Base-by-base conservation (phyloP, 768 basidiomycete genomes). In the Lactifluus rugatus region DNA sequence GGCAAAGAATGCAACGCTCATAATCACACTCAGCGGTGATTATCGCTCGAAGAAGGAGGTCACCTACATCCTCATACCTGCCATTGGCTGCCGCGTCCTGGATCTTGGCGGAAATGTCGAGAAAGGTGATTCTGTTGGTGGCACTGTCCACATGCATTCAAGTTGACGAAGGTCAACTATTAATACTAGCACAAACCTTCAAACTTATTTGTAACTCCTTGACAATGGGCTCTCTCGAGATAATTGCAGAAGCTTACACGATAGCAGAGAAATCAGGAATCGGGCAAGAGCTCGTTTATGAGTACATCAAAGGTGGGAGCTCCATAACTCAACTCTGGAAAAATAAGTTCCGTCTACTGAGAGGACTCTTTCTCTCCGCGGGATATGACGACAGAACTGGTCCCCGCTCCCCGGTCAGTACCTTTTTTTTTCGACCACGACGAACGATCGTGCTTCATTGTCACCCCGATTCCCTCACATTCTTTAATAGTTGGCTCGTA, bases 41-140 rank as follows among this genome's bases (percentile, higher is more conserved):
- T 78, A 81, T 65, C 83, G 85, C 60, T 84, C 86, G 44, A 94
- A 93, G 77, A 87, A 89, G 67, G 81, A 87, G 66, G 79, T 86
- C 8, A 83, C 83, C 1, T 80, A 89, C 66, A 74, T 87, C n/a
- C 75, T 91, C 28, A 82, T 92, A 0, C 92, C 92, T 14, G 80
- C 84, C 5, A 78, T 92, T 47, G 93, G 84, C 19, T 75, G 80
- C 60, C 92, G 89, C 68, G 81, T 84, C 31, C 70, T 85, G 21
- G 93, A 94, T 68, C 76, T 95, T 11, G 93, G 93, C 25, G 84
- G 80, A 25, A 91, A 94, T 68, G 76, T 93, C 32, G 89, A 93
- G 72, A 86, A 89, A 72, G 90, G 87, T 79, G 48, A 32, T 25
- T n/a, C 45, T 19, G 8, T 32, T 8, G 64, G 6, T 7, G 8